Conservation (phyloP, 2,329 filamentous ascomycete species). For the Aspergillus floridensis region DNA sequence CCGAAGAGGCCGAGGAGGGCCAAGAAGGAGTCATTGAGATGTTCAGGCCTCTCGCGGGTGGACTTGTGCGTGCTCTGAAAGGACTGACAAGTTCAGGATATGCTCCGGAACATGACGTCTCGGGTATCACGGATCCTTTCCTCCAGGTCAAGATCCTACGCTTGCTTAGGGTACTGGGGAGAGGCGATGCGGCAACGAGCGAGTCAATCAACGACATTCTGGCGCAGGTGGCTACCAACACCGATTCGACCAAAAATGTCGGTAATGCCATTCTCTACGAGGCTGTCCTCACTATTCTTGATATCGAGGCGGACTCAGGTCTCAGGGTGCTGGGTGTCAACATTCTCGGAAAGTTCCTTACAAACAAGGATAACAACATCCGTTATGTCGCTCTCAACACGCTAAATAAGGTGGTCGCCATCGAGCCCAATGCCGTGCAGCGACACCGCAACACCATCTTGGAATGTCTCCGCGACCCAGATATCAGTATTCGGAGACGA, state of each 20-base stretch:
- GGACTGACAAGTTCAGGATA: conserved; percentile 92
- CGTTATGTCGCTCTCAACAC: conserved; percentile 97
- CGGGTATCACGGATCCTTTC: conserved; percentile 96
- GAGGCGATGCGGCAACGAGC: conserved; percentile 81
- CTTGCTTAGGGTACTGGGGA: conserved; percentile 78
- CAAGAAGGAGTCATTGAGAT: conserved; percentile 86
- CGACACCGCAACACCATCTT: conserved; percentile 95
- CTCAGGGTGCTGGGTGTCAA: conserved; percentile 93
- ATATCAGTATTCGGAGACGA: conserved; percentile 93
- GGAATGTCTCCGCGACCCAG: conserved; percentile 91
- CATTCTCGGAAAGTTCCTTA: conserved; percentile 94
- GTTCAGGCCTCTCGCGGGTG: conserved; percentile 81
- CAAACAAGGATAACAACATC: conserved; percentile 99
- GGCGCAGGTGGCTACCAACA: conserved; percentile 96
- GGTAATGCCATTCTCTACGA: conserved; percentile 98
- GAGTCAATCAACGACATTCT: conserved; percentile 99
- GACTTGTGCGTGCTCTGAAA: conserved; percentile 86
- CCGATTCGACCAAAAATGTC: conserved; percentile 96
- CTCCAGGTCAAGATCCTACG: conserved; percentile 94
- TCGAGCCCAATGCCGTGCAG: conserved; percentile 96
- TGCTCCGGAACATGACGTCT: conserved; percentile 96
- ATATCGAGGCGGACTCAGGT: conserved; percentile 96
- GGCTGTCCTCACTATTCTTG: conserved; percentile 91
- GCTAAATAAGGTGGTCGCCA: conserved; percentile 94
- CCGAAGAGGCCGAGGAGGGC: conserved; percentile 87